Conservation (phyloP, 495 filamentous ascomycete genomes). For the Bombardia bombarda region DNA sequence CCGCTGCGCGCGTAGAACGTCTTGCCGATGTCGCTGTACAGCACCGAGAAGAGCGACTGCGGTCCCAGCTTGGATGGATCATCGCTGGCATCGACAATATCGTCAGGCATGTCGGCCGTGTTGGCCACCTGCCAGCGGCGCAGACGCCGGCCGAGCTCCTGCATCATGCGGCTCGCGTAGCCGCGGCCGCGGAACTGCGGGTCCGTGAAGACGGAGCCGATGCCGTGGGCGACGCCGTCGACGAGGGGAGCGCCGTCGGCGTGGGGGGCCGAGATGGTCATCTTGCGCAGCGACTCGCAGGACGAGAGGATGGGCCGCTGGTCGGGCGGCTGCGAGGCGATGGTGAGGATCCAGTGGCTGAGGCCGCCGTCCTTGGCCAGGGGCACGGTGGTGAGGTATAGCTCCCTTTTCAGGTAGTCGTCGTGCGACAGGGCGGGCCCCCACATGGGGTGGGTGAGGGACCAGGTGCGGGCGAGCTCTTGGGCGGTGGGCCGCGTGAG, state of each 20-base stretch:
- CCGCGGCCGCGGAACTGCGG: constrained; percentile 62
- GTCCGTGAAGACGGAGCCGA: constrained; percentile 82
- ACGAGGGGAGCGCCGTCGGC: constrained; percentile 7
- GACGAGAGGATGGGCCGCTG: constrained; percentile 63
- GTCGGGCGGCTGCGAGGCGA: constrained; percentile 33
- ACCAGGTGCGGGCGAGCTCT: constrained; percentile 57
- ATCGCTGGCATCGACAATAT: constrained; percentile 2
- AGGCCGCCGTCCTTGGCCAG: constrained; percentile 67
- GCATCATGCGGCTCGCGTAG: constrained; percentile 63
- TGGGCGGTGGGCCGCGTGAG: constrained; percentile 59
- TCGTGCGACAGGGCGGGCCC: constrained; percentile 55
- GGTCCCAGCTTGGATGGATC: neutral
- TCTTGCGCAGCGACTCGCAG: constrained; percentile 79
- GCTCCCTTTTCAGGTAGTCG: constrained; percentile 73
- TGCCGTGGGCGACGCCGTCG: constrained; percentile 65
- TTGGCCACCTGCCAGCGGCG: constrained; percentile 22
- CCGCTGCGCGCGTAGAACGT: constrained; percentile 77
- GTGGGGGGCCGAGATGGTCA: constrained; percentile 38
- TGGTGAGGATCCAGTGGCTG: constrained; percentile 80
- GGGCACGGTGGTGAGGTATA: constrained; percentile 54
- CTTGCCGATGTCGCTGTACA: constrained; percentile 96
- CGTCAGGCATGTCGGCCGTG: constrained; percentile 1
- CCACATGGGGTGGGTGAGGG: constrained; percentile 65
- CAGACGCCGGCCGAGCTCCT: constrained; percentile 33
- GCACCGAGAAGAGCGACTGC: constrained; percentile 50